Base-by-base conservation (phyloP, 352 stramenopile species). In the Halophytophthora batemanensis region DNA sequence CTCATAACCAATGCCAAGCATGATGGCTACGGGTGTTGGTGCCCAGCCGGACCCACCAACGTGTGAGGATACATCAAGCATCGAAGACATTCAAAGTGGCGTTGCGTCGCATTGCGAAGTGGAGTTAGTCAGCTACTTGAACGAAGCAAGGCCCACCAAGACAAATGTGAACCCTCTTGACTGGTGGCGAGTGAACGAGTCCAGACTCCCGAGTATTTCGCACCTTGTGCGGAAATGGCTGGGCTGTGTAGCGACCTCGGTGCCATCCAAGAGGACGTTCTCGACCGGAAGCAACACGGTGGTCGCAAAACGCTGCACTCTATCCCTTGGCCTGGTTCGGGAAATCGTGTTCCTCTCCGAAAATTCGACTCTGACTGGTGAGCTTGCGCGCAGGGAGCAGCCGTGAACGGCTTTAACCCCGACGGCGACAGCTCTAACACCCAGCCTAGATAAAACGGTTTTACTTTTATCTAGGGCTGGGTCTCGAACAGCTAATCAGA, bases 331-430 rank as follows among this genome's bases (percentile, higher is more conserved):
- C n/a, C 19, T 14, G 6, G 45, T 51, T 14, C 11, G 33, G n/a
- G 45, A 51, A n/a, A 40, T 41, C 3, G 31, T 51, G 8, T 51
- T 51, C 21, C 25, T 51, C n/a, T 14, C 45, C 6, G 29, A 40
- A 11, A 51, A 51, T 17, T 42, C n/a, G n/a, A n/a, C n/a, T n/a
- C n/a, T n/a, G n/a, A n/a, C n/a, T n/a, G n/a, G n/a, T n/a, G n/a
- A n/a, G n/a, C n/a, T n/a, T n/a, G n/a, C n/a, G n/a, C n/a, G n/a
- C n/a, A n/a, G n/a, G n/a, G n/a, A n/a, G n/a, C n/a, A n/a, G n/a
- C n/a, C n/a, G n/a, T n/a, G n/a, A n/a, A n/a, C n/a, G n/a, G n/a
- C n/a, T n/a, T n/a, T n/a, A n/a, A n/a, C n/a, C n/a, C n/a, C n/a
- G n/a, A n/a, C n/a, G n/a, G n/a, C n/a, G n/a, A n/a, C n/a, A n/a